Conservation (phyloP, 192 early-diverging fungal species). For the Lunasporangiospora selenospora region DNA sequence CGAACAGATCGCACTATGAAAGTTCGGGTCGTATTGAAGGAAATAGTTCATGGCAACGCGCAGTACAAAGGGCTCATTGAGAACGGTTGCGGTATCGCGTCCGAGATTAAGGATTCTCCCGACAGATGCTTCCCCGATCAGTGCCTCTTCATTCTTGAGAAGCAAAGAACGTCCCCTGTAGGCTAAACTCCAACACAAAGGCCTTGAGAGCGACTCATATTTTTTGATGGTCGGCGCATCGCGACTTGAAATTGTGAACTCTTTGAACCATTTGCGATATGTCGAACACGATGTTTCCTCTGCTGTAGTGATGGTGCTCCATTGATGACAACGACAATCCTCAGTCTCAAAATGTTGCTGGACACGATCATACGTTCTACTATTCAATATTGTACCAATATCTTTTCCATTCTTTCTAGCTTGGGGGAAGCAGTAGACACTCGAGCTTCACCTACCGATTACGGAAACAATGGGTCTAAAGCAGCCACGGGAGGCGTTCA, state of each 20-base stretch:
- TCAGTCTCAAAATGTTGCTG: not conserved
- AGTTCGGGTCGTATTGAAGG: conserved; percentile 2
- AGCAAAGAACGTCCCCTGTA: not conserved
- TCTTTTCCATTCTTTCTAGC: not conserved
- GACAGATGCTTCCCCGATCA: conserved; percentile 20
- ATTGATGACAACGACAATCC: conserved; percentile 12
- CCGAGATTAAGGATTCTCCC: conserved; percentile 6
- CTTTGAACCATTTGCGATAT: conserved; percentile 18
- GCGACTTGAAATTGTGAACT: not conserved
- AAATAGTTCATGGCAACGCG: conserved; percentile 22
- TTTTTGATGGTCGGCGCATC: conserved; percentile 7
- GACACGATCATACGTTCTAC: conserved; percentile 18
- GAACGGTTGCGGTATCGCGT: not conserved
- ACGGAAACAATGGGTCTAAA: conserved; percentile 21
- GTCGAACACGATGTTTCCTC: conserved; percentile 16
- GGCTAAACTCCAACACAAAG: conserved; percentile 8
- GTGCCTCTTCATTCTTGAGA: conserved; percentile 3
- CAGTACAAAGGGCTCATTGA: conserved; percentile 19
- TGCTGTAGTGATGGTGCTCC: not conserved
- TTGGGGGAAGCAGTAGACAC: not conserved
- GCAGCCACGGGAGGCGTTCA: conserved; percentile 11
- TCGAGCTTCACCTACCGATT: conserved; percentile 16
- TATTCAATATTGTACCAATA: not conserved
- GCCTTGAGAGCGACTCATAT: conserved; percentile 4
- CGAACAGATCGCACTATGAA: conserved; percentile 6